These are phyloP conservation scores for Penicillium bialowiezense DNA, from an alignment of 495 filamentous ascomycete species.

Conservation along the genomic window DNA sequence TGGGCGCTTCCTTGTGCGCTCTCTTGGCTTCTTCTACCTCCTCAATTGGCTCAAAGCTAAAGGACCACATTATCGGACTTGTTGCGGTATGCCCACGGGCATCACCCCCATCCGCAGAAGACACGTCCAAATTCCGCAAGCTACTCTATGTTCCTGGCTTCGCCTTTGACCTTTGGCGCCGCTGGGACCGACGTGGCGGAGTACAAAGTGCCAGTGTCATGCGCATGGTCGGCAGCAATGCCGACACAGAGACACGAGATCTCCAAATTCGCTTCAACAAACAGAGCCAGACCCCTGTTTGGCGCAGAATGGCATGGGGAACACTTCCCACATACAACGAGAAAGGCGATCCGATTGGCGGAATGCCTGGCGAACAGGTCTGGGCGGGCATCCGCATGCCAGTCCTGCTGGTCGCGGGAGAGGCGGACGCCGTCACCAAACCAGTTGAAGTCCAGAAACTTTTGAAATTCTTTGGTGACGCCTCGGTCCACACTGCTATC, in stretches of 20 bases:
- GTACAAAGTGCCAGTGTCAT: slow-evolving; percentile 71
- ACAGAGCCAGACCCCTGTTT: slow-evolving; percentile 77
- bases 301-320: slow-evolving; percentile 80
- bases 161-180: slow-evolving; percentile 73
- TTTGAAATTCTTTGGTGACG: slow-evolving; percentile 50
- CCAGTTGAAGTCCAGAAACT: slow-evolving; percentile 70
- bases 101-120: slow-evolving; percentile 53
- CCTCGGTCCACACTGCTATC: slow-evolving; percentile 14
- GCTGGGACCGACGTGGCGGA: slow-evolving; percentile 81
- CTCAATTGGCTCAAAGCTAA: slow-evolving; percentile 42
- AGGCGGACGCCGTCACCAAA: slow-evolving; percentile 71
- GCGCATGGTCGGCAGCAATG: slow-evolving; percentile 72
- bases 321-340: slow-evolving; percentile 54
- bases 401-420: slow-evolving; percentile 74
- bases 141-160: slow-evolving; percentile 64
- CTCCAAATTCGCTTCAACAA: slow-evolving; percentile 81
- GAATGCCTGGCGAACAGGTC: slow-evolving; percentile 63
- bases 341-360: slow-evolving; percentile 49
- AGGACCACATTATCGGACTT: slow-evolving; percentile 67
- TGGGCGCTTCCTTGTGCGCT: slow-evolving; percentile 79
- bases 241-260: slow-evolving; percentile 69
- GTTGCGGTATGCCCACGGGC: slow-evolving; percentile 78
- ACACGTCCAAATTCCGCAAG: slow-evolving; percentile 49
- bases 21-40: slow-evolving; percentile 65
- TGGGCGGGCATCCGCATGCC: slow-evolving; percentile 75